Conservation (phyloP, 495 filamentous ascomycete genomes). For the Aeminium ludgeri region DNA sequence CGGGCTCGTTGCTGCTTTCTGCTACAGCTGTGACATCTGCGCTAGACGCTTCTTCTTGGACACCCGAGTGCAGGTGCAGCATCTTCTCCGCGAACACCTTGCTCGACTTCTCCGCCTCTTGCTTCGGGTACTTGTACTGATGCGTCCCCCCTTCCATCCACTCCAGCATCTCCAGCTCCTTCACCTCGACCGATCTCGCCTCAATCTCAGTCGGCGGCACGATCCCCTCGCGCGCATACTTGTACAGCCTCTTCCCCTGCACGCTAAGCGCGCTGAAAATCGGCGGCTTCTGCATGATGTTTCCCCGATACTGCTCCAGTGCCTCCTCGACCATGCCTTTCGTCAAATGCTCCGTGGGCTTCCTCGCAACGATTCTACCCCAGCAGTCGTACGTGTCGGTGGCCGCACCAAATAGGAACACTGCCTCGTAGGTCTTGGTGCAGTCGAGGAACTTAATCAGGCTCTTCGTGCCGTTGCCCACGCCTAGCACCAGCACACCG, state of each 20-base stretch:
- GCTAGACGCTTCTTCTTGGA: not conserved
- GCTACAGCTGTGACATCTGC: not conserved
- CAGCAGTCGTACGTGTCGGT: constrained; percentile 82
- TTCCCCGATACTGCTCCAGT: constrained; percentile 59
- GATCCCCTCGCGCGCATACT: constrained; percentile 85
- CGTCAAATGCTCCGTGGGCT: constrained; percentile 61
- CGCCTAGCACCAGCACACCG: constrained; percentile 73
- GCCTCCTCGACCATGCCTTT: constrained; percentile 59
- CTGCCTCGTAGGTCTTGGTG: constrained; percentile 81
- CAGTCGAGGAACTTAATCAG: constrained; percentile 63
- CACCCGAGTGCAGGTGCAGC: constrained; percentile 11
- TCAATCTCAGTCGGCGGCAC: constrained; percentile 70
- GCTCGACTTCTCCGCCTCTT: constrained; percentile 54
- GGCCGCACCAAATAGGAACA: constrained; percentile 77
- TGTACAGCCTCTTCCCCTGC: constrained; percentile 80
- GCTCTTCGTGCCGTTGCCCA: constrained; percentile 75
- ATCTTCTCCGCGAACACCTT: constrained; percentile 59
- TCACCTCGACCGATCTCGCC: constrained; percentile 57
- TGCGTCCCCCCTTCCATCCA: constrained; percentile 78
- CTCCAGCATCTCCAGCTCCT: constrained; percentile 60
- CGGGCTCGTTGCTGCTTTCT: constrained; percentile 12
- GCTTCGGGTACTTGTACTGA: constrained; percentile 49
- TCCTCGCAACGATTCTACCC: constrained; percentile 63
- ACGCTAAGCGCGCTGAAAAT: constrained; percentile 85
- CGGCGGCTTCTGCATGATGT: constrained; percentile 80